A percentile compares a stretch with the other conserved stretches of the same genome.
Evolutionary conservation across 805 yeast species (phyloP).

Genomic region (Zygosaccharomyces bailii): DNA sequence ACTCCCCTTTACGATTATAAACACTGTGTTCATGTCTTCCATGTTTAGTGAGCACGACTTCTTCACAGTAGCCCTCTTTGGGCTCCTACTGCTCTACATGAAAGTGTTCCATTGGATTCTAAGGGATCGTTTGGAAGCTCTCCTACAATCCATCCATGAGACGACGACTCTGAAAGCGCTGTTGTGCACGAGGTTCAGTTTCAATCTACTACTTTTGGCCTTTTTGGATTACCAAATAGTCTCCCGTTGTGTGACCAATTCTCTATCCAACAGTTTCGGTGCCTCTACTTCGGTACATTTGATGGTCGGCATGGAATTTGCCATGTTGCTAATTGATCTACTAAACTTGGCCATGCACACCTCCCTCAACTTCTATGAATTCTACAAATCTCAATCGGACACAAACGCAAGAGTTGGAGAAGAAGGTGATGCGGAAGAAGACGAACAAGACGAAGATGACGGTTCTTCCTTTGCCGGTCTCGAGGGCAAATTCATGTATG

Average conservation of each 20-base stretch:
- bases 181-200: conserved; percentile 39
- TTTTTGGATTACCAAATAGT: conserved; percentile 52
- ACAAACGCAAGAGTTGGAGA: neutral
- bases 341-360: conserved; percentile 31
- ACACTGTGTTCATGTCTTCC: conserved; percentile 55
- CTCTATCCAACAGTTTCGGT: conserved; percentile 37
- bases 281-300: conserved; percentile 52
- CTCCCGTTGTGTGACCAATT: conserved; percentile 48
- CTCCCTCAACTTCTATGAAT: conserved; percentile 49
- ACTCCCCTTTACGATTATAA: conserved; percentile 61
- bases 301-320: conserved; percentile 74
- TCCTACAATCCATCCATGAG: conserved; percentile 44
- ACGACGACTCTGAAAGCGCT: conserved; percentile 32
- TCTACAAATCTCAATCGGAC: conserved; percentile 26
- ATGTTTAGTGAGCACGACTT: conserved; percentile 49
- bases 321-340: conserved; percentile 55
- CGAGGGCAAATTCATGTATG: conserved; percentile 64
- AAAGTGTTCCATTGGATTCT: conserved; percentile 78
- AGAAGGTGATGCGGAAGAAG: conserved; percentile 13
- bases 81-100: conserved; percentile 44
- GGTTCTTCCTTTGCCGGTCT: conserved; percentile 40
- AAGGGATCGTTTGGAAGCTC: conserved; percentile 43
- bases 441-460: conserved; percentile 48
- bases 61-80: conserved; percentile 41
- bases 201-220: conserved; percentile 45